phyloP scores from a whole-genome alignment of 2,329 filamentous ascomycete species.

The Cladosporium oxysporum region DNA sequence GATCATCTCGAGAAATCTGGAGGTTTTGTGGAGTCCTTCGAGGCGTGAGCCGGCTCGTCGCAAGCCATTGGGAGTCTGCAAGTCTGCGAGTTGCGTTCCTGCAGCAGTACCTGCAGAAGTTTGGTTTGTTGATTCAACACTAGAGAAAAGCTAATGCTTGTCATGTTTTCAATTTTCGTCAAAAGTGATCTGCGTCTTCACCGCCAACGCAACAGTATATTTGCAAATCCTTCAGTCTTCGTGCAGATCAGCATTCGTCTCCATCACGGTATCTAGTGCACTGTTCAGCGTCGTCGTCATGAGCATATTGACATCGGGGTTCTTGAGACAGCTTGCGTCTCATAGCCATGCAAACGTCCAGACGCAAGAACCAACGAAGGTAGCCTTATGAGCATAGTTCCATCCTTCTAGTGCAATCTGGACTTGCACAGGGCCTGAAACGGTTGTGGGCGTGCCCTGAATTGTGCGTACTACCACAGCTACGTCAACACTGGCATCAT shows the following conservation, averaged over 20 bases:
- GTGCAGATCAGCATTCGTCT: background rate
- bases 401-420: background rate
- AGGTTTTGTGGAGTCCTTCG: slow-evolving; percentile 5
- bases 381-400: background rate
- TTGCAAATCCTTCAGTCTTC: background rate
- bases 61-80: background rate
- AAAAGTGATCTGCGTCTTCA: slow-evolving; percentile 4
- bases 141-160: slow-evolving; percentile 18
- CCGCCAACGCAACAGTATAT: background rate
- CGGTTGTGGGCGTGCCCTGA: background rate
- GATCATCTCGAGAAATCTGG: slow-evolving; percentile 15
- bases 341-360: background rate
- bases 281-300: slow-evolving; percentile 5
- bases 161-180: background rate
- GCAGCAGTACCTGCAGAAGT: slow-evolving; percentile 12
- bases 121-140: background rate
- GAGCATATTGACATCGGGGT: background rate
- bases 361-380: background rate
- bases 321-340: background rate
- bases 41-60: slow-evolving; percentile 11
- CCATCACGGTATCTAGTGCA: background rate
- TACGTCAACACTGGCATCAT: background rate
- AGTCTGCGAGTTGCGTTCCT: slow-evolving; percentile 2
- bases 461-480: background rate
- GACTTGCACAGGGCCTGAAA: background rate